Conservation (phyloP, 2,329 filamentous ascomycete species). For the Fusarium chlamydosporum region DNA sequence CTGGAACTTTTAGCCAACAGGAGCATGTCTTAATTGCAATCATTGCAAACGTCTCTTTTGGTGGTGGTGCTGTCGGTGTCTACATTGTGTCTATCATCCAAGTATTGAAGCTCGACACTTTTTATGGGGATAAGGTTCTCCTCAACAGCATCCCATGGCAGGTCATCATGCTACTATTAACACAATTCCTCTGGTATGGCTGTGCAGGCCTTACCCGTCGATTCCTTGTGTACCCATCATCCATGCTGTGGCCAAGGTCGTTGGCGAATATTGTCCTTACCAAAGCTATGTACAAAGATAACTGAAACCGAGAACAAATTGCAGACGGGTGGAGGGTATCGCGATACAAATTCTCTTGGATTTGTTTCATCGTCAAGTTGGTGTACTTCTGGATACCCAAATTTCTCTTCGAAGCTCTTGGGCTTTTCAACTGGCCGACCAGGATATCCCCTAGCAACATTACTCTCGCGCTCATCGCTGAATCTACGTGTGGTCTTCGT, state of each 20-base stretch:
- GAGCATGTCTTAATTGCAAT: slow-evolving; percentile 69
- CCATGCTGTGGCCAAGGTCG: slow-evolving; percentile 66
- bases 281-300: slow-evolving; percentile 41
- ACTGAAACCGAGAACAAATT: slow-evolving; percentile 41
- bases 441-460: slow-evolving; percentile 63
- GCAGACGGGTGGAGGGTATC: slow-evolving; percentile 45
- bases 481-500: slow-evolving; percentile 56
- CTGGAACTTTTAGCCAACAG: slow-evolving; percentile 67
- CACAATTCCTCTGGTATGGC: slow-evolving; percentile 67
- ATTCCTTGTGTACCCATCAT: slow-evolving; percentile 64
- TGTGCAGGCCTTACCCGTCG: slow-evolving; percentile 63
- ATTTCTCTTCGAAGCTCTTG: slow-evolving; percentile 63
- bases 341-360: slow-evolving; percentile 60
- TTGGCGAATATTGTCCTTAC: slow-evolving; percentile 63
- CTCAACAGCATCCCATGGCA: slow-evolving; percentile 60
- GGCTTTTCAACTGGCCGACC: slow-evolving; percentile 64
- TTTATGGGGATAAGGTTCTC: slow-evolving; percentile 59
- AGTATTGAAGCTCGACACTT: slow-evolving; percentile 61
- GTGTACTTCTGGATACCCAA: slow-evolving; percentile 67
- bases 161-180: slow-evolving; percentile 61
- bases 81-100: slow-evolving; percentile 64
- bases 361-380: slow-evolving; percentile 62
- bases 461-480: slow-evolving; percentile 54
- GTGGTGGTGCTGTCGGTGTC: slow-evolving; percentile 52
- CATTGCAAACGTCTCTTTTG: slow-evolving; percentile 67